Percentiles rank a stretch among this genome's conserved stretches.
These are phyloP conservation scores for Entelexis paramagnoliae DNA, from an alignment of 1,139 yeast species.

Conservation along the genomic window DNA sequence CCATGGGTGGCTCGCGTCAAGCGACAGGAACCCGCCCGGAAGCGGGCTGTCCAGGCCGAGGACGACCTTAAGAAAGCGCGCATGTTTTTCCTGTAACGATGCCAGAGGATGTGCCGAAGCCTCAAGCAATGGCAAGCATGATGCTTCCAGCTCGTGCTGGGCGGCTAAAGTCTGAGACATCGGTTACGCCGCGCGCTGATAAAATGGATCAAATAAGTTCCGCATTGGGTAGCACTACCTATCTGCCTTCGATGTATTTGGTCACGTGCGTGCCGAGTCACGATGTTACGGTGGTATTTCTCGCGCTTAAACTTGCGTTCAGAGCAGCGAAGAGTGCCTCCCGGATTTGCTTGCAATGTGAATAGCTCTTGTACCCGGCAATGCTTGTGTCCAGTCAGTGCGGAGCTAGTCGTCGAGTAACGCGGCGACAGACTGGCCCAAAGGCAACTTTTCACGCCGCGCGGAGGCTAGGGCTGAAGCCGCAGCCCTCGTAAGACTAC, in stretches of 20 bases:
- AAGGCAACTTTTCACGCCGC: no score
- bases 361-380: no score
- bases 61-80: conserved; percentile 35
- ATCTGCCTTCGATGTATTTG: background rate
- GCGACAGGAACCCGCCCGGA: conserved; percentile 40
- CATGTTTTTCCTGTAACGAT: conserved; percentile 29
- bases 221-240: conserved; percentile 18
- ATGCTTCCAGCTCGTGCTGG: conserved; percentile 38
- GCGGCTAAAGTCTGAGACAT: conserved; percentile 22
- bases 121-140: conserved; percentile 30
- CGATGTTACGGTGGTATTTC: no score
- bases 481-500: no score
- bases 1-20: conserved; percentile 93
- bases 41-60: conserved; percentile 36
- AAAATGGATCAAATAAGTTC: conserved; percentile 7
- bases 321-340: no score
- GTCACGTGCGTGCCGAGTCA: no score
- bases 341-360: no score
- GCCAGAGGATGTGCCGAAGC: conserved; percentile 23
- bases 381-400: no score
- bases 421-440: no score
- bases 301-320: no score
- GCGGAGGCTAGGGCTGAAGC: no score
- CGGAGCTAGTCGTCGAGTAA: no score
- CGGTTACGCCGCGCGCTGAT: background rate